Percentiles rank a stretch among this genome's conserved stretches.
phyloP scores from a whole-genome alignment of 1,139 yeast species.

The Nakaseomyces kungkrabaensis region DNA sequence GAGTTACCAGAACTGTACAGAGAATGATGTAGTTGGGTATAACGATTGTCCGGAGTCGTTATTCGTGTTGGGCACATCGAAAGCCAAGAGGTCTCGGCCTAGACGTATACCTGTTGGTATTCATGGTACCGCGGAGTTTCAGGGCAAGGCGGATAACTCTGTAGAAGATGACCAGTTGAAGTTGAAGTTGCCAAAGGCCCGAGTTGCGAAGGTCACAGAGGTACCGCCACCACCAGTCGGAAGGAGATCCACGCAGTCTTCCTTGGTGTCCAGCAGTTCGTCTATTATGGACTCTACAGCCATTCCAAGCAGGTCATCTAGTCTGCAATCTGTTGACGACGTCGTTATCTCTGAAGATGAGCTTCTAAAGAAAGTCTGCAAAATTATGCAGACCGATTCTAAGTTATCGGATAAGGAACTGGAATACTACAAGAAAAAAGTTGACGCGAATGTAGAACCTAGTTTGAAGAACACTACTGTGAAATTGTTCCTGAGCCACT shows the following conservation, averaged over 20 bases:
- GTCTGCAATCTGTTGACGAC: background rate
- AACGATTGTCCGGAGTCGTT: slow-evolving; percentile 30
- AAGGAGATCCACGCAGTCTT: background rate
- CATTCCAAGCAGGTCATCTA: slow-evolving; percentile 2
- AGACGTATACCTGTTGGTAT: slow-evolving; percentile 1
- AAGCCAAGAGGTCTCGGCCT: background rate
- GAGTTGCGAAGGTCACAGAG: background rate
- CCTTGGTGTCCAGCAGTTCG: background rate
- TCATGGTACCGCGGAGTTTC: background rate
- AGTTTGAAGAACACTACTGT: slow-evolving; percentile 17
- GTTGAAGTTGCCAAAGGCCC: background rate
- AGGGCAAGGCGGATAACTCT: no score
- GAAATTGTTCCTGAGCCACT: slow-evolving; percentile 14
- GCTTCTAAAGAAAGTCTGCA: slow-evolving; percentile 12
- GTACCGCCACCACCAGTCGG: slow-evolving; percentile 4
- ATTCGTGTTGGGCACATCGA: slow-evolving; percentile 8
- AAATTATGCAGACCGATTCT: slow-evolving; percentile 11
- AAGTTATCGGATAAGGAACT: slow-evolving; percentile 20
- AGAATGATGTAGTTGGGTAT: slow-evolving; percentile 29
- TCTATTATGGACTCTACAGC: background rate
- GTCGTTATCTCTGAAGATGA: slow-evolving; percentile 12
- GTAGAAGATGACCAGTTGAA: background rate
- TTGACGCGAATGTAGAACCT: slow-evolving; percentile 14
- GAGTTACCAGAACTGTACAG: slow-evolving; percentile 29
- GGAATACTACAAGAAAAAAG: slow-evolving; percentile 21